Evolutionary conservation across 2,329 filamentous ascomycete genomes (phyloP), one percentile per base, ranked within the genome.

Genomic region (Colletotrichum tamarilloi): DNA sequence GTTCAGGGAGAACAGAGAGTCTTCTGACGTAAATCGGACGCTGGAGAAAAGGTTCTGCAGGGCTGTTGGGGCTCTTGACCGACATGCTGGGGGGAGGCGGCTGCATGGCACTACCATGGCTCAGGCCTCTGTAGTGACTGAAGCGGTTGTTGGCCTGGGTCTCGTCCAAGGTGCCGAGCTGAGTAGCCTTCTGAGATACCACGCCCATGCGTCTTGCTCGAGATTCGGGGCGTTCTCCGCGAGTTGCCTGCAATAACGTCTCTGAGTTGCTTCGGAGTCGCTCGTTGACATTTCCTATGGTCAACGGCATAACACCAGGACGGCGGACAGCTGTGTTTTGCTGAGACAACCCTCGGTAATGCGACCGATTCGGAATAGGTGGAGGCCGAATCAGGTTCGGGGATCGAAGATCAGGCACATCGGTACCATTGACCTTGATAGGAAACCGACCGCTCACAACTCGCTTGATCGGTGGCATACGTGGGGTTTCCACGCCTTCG

Each of bases 401-500:
- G 4, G 93, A 96, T 75, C 91, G 90, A 56, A 90, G 85, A 76
- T 92, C 91, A 46, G 89, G 84, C 4, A 92, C 84, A 68, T 97
- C 94, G 62, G 91, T 88, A 19, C 93, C 92, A 79, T 93, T 94
- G 64, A 95, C 93, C 77, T 92, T 92, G 78, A 93, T 90, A 2
- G 91, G 91, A 76, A 93, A 93, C 16, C 91, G 87, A 26, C 91
- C 91, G 77, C 91, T 92, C 62, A 89, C 86, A 49, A 88, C 89
- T 70, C 91, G 88, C 79, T 90, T 92, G 74, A 90, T 82, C 0
- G 82, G 83, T 1, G 88, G 89, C 68, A 93, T 91, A 38, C 94
- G 92, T 9, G 94, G 95, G 0, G 94, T 95, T 80, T 97, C 95
- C 22, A 91, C 90, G 53, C 90, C 92, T 78, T 98, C 95, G 76